phyloP scores from a whole-genome alignment of 495 filamentous ascomycete species.

The Choiromyces venosus region DNA sequence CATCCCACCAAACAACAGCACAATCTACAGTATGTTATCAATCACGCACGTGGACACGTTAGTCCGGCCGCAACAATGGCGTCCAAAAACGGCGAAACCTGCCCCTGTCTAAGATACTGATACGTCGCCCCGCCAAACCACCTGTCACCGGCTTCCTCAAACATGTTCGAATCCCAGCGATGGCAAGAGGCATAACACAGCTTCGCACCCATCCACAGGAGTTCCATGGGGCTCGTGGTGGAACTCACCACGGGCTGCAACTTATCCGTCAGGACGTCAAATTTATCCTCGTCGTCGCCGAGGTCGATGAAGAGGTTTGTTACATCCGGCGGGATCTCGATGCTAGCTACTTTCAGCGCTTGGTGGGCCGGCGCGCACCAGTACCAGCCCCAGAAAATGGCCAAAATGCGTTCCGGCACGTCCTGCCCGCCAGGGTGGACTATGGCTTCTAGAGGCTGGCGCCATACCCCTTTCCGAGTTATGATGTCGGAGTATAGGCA shows the following conservation, averaged over 20 bases:
- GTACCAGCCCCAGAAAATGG: constrained; percentile 5
- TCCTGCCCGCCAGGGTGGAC: background rate
- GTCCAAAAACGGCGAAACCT: background rate
- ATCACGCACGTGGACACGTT: background rate
- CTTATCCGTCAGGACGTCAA: background rate
- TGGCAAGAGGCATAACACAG: background rate
- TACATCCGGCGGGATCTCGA: background rate
- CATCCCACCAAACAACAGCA: background rate
- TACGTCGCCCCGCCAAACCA: background rate
- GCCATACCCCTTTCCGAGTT: constrained; percentile 7
- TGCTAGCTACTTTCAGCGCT: constrained; percentile 3
- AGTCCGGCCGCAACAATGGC: background rate
- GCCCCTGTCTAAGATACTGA: background rate
- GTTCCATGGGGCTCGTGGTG: background rate
- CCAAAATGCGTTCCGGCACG: background rate
- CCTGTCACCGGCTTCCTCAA: background rate
- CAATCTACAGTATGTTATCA: no score
- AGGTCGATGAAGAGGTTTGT: background rate
- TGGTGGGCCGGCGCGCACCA: background rate
- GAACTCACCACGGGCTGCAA: background rate
- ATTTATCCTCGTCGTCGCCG: background rate
- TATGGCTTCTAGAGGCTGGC: constrained; percentile 8
- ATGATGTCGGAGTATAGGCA: constrained; percentile 15
- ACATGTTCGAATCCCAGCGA: background rate
- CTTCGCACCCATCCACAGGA: constrained; percentile 10